A percentile compares a stretch with the other conserved stretches of the same genome.
Conservation (phyloP, 352 stramenopile species). For the Phytophthora melonis region DNA sequence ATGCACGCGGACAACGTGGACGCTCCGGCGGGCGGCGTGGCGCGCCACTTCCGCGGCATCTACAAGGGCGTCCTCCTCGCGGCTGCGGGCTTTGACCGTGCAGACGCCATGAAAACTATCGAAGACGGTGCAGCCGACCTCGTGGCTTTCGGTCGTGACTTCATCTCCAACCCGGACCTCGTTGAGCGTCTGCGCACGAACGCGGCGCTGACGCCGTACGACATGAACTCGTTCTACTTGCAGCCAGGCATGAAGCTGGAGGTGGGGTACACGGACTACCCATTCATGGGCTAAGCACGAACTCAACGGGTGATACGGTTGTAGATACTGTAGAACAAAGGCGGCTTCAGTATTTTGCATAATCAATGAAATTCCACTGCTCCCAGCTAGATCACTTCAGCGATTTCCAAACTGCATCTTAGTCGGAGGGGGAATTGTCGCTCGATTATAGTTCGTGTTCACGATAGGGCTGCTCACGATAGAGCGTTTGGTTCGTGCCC, state of each 20-base stretch:
- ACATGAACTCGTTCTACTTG: constrained; percentile 53
- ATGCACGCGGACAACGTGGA: constrained; percentile 39
- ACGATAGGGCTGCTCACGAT: too few relatives aligned
- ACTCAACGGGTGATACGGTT: too few relatives aligned
- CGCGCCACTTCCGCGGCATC: constrained; percentile 46
- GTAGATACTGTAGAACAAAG: too few relatives aligned
- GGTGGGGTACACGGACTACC: constrained; percentile 62
- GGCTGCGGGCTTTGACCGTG: constrained; percentile 47
- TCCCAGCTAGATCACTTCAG: too few relatives aligned
- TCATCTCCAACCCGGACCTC: constrained; percentile 59
- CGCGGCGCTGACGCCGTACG: constrained; percentile 41
- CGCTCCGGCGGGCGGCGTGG: constrained; percentile 39
- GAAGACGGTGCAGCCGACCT: constrained; percentile 54
- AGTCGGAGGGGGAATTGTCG: too few relatives aligned
- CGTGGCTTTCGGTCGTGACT: constrained; percentile 57
- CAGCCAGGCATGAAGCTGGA: constrained; percentile 27
- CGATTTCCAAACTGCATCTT: too few relatives aligned
- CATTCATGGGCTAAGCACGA: constrained; percentile 11
- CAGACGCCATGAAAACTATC: constrained; percentile 50
- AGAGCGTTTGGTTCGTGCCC: too few relatives aligned
- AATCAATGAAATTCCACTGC: too few relatives aligned
- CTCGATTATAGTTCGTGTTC: too few relatives aligned
- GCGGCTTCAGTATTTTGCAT: too few relatives aligned
- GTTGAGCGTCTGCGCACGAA: constrained; percentile 57
- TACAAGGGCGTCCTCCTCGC: constrained; percentile 72